Conservation (phyloP, 768 basidiomycete genomes). For the Rubroboletus pulcherrimus region DNA sequence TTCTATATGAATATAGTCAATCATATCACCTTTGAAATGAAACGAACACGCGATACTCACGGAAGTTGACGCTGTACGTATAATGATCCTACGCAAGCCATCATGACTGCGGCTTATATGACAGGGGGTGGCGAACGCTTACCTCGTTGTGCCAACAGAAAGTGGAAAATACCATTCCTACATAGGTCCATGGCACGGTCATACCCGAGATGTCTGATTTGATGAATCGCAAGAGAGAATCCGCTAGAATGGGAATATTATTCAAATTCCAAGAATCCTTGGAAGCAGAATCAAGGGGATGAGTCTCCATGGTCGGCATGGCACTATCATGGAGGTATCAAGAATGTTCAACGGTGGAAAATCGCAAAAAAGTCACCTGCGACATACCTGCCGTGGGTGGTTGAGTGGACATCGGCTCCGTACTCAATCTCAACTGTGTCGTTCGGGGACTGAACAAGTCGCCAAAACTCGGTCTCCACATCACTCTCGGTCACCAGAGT, state of each 20-base stretch:
- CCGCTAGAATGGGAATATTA: conserved; percentile 89
- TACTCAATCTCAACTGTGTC: conserved; percentile 99
- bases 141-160: conserved; percentile 99
- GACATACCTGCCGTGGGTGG: conserved; percentile 90
- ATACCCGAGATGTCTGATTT: conserved; percentile 99
- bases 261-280: conserved; percentile 97
- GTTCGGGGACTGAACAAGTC: conserved; percentile 80
- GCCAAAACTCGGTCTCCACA: conserved; percentile 95
- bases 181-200: conserved; percentile 99
- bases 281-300: conserved; percentile 82
- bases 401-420: conserved; percentile 98
- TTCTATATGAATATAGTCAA: conserved; percentile 50
- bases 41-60: conserved; percentile 44
- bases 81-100: conserved; percentile 76
- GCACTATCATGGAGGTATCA: conserved; percentile 48
- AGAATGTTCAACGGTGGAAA: conserved; percentile 29
- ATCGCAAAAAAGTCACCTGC: conserved; percentile 6
- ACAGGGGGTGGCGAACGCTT: conserved; percentile 23
- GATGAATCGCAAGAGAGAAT: conserved; percentile 93
- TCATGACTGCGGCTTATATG: conserved; percentile 21
- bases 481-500: conserved; percentile 81
- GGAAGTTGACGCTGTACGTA: conserved; percentile 93
- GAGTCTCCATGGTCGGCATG: conserved; percentile 93
- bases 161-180: conserved; percentile 98
- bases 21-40: conserved; percentile 21